These are phyloP conservation scores for Silene conica DNA, from an alignment of 148 eudicot species.

Conservation along the genomic window DNA sequence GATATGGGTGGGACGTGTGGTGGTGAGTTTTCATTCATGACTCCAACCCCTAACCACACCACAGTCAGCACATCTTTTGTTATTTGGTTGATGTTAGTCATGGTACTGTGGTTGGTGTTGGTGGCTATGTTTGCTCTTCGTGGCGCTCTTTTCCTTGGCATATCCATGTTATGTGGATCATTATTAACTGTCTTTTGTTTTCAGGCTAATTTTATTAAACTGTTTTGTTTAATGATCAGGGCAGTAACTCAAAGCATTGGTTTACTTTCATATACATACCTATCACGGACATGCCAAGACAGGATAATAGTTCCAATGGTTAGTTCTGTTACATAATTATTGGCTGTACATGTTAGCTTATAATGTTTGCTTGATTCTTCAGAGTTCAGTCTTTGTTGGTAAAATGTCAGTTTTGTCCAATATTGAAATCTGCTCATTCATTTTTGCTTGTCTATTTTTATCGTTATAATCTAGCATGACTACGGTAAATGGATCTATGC, in stretches of 20 bases:
- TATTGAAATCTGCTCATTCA: background rate
- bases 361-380: background rate
- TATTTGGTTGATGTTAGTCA: no score
- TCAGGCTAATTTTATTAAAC: background rate
- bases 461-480: background rate
- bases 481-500: background rate
- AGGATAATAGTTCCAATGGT: constrained; percentile 97
- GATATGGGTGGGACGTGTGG: no score
- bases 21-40: background rate
- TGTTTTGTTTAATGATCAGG: constrained; percentile 41
- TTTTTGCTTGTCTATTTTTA: background rate
- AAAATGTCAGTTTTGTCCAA: background rate
- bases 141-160: background rate
- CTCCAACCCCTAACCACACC: no score
- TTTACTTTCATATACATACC: constrained; percentile 80
- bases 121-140: constrained; percentile 2
- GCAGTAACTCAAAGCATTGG: constrained; percentile 81
- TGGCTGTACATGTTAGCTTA: background rate
- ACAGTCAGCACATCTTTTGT: background rate
- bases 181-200: background rate
- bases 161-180: background rate
- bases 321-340: constrained; percentile 28
- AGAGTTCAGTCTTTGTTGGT: background rate
- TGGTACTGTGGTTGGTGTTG: background rate
- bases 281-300: constrained; percentile 62